These are phyloP conservation scores for Oehlia diaphana DNA, from an alignment of 192 early-diverging fungal genomes.

Conservation along the genomic window DNA sequence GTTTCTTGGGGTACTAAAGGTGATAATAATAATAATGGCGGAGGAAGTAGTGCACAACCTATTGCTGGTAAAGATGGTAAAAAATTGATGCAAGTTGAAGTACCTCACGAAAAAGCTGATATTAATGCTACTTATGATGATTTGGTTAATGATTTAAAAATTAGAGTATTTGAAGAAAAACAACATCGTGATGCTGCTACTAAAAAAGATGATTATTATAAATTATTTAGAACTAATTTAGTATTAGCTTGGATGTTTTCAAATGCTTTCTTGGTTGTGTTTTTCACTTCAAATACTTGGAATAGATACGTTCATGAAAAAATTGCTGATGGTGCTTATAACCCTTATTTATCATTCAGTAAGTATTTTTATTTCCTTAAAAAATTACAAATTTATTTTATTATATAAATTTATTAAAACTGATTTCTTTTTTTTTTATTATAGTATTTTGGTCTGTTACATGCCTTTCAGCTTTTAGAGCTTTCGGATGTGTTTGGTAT, in stretches of 20 bases:
- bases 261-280: conserved; percentile 72
- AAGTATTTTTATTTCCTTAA: background rate
- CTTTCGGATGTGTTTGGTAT: conserved; percentile 74
- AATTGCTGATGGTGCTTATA: conserved; percentile 15
- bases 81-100: conserved; percentile 67
- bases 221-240: conserved; percentile 80
- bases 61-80: conserved; percentile 69
- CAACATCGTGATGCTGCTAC: conserved; percentile 74
- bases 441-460: conserved; percentile 89
- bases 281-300: conserved; percentile 57
- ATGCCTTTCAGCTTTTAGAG: conserved; percentile 68
- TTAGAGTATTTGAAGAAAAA: conserved; percentile 44
- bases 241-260: conserved; percentile 87
- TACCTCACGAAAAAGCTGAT: conserved; percentile 76
- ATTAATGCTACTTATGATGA: conserved; percentile 84
- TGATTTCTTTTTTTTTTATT: conserved; percentile 64
- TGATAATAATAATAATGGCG: conserved; percentile 62
- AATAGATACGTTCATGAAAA: conserved; percentile 24
- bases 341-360: conserved; percentile 19
- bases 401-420: conserved; percentile 45
- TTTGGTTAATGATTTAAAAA: conserved; percentile 62
- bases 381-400: background rate
- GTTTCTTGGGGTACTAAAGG: conserved; percentile 96
- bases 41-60: conserved; percentile 70
- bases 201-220: conserved; percentile 89